Evolutionary conservation across 176 grass and related monocot genomes (phyloP), one percentile per base, ranked within the genome.

Genomic region (Ananas comosus): DNA sequence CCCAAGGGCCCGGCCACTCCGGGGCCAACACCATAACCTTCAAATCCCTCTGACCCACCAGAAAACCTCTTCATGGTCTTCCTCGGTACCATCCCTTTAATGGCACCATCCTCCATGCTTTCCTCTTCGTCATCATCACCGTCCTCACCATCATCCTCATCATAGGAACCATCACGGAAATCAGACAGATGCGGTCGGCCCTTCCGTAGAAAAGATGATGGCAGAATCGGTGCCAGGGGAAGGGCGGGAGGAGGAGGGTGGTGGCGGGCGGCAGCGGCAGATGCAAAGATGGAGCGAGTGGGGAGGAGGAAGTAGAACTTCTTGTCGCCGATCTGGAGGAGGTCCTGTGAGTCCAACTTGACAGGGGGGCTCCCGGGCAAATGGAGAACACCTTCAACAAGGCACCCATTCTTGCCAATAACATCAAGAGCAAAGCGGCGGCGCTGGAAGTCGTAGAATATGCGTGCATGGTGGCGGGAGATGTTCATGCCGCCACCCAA

Each of bases 291-390:
- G 1, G 94, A 97, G 1, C 89, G 74, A 1, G 74, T 75, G 12
- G 94, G 94, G 33, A 97, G 75, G 48, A 97, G 78, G 49, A 97
- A 97, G 69, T 97, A 97, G 48, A 97, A 97, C 65, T 72, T 84
- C 75, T 93, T 97, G 69, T 97, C 89, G 1, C 94, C 94, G 25
- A 97, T 97, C 83, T 97, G 89, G 58, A 97, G 81, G 48, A 93
- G 87, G 70, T 97, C 86, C 71, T 88, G 89, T 1, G 89, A 92
- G 51, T 97, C 89, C 22, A 97, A 89, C 78, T 97, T 89, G 10
- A 99, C 84, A 0, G 86, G 94, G 0, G 54, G 78, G 48, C 86
- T 86, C 0, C 94, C 89, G 0, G 89, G 89, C 19, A 87, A 75
- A 71, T 99, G 86, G 53, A 88, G 84, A 3, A 99, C 94, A 9